These are phyloP conservation scores for Acanthamoeba lenticulata DNA, from an alignment of 208 protist species.

Conservation along the genomic window DNA sequence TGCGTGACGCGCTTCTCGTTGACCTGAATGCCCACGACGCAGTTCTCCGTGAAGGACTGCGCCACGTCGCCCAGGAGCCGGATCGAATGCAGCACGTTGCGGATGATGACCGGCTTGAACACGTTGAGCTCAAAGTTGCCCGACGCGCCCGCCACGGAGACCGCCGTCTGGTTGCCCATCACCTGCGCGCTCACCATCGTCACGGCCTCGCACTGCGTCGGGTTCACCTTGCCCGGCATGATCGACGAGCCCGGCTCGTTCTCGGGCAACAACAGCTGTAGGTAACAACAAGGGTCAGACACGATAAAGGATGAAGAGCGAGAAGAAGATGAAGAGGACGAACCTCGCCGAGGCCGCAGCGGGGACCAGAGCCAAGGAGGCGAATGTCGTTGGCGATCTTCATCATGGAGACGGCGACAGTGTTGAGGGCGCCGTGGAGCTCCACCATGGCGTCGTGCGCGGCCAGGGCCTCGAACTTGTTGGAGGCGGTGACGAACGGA, in stretches of 20 bases:
- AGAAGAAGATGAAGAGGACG: neutral
- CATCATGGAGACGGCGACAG: slow-evolving; percentile 85
- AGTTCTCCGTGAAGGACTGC: slow-evolving; percentile 87
- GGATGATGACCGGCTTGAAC: slow-evolving; percentile 92
- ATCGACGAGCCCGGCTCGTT: slow-evolving; percentile 94
- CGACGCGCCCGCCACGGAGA: slow-evolving; percentile 87
- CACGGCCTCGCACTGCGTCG: slow-evolving; percentile 93
- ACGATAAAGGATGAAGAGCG: neutral
- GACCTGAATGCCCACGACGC: slow-evolving; percentile 88
- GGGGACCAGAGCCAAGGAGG: slow-evolving; percentile 89
- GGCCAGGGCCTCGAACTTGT: slow-evolving; percentile 90
- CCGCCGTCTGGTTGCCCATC: slow-evolving; percentile 91
- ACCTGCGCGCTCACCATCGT: slow-evolving; percentile 93
- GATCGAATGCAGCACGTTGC: slow-evolving; percentile 86
- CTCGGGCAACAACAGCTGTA: slow-evolving; percentile 86
- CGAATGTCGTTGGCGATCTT: slow-evolving; percentile 96
- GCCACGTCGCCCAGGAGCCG: slow-evolving; percentile 88
- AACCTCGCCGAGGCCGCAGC: slow-evolving; percentile 89
- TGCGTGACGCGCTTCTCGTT: slow-evolving; percentile 85
- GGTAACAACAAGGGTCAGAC: no score
- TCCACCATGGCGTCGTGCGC: slow-evolving; percentile 89
- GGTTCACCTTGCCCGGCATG: slow-evolving; percentile 95
- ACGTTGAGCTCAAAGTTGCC: slow-evolving; percentile 95
- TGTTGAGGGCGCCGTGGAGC: slow-evolving; percentile 87
- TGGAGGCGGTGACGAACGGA: slow-evolving; percentile 85